Evolutionary conservation across 2,329 filamentous ascomycete genomes (phyloP), one percentile per base, ranked within the genome.

Genomic region (Apiospora rasikravindrae): DNA sequence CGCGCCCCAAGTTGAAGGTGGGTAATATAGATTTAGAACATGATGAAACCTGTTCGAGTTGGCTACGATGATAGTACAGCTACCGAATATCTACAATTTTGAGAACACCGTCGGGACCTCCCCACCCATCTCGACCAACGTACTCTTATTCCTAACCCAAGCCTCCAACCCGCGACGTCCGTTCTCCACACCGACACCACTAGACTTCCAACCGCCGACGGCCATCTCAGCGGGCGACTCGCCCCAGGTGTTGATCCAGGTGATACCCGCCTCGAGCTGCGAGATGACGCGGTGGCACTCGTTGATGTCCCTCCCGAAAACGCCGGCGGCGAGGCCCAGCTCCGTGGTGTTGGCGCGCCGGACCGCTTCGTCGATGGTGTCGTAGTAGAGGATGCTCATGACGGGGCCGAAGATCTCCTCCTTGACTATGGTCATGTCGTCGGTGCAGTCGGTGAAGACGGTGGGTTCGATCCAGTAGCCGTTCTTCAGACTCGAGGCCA

Each of bases 171-270:
- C 94, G 77, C 88, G 90, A 72, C 90, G 86, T 4, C 94, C 95
- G 81, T 98, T 98, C 86, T 97, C 94, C 1, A 97, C 91, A 0
- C 94, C 94, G 13, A 97, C 84, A 45, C 95, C 95, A 80, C 94
- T 97, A 87, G 93, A 88, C 86, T 97, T 97, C 95, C 94, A 97
- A 0, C 94, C 94, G 13, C 94, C 94, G 0, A 97, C 94, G 2
- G 93, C 92, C 95, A 97, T 97, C 85, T 97, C 94, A 0, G 95
- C 94, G 0, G 94, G 94, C 68, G 89, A 92, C 84, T 97, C 94
- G n/a, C 95, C 94, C 95, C 95, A 97, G 0, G 93, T 95, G 81
- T 97, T 97, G 70, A 97, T 88, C 94, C 94, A 97, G 0, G 94
- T 97, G 78, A 97, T 97, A 45, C 94, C 94, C 0, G 94, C 94